Evolutionary conservation across 164 flowering plant species (phyloP).

Genomic region (Berberis vulgaris): DNA sequence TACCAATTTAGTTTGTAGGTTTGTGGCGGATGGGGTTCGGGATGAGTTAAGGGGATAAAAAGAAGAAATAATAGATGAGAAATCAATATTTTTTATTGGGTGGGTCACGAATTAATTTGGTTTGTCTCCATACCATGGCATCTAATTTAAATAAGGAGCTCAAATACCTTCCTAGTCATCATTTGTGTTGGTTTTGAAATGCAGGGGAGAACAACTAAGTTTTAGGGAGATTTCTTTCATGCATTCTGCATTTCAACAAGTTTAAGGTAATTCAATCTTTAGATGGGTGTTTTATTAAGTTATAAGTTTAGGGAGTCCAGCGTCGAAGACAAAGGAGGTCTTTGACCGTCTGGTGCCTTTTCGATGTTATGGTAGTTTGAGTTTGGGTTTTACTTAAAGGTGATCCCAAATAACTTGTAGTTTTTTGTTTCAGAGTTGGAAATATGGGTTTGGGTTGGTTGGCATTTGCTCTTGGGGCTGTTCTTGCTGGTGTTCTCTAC

Average conservation of each 20-base stretch:
- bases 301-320: neutral
- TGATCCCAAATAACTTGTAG: neutral
- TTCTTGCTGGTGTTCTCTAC: conserved; percentile 5
- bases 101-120: no score
- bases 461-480: conserved; percentile 5
- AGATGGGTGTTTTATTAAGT: neutral
- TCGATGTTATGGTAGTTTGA: neutral
- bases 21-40: no score
- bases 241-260: neutral
- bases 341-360: neutral
- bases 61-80: no score
- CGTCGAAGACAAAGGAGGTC: neutral
- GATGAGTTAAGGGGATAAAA: no score
- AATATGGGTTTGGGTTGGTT: conserved; percentile 3
- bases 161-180: no score
- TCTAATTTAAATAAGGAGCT: no score
- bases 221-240: neutral
- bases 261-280: neutral
- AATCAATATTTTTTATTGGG: no score
- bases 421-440: neutral
- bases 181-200: no score
- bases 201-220: no score
- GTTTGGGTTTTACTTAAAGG: neutral
- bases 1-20: no score
- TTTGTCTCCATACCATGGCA: no score